phyloP scores from a whole-genome alignment of 805 yeast species.

The Helenozyma rhizophorensis region DNA sequence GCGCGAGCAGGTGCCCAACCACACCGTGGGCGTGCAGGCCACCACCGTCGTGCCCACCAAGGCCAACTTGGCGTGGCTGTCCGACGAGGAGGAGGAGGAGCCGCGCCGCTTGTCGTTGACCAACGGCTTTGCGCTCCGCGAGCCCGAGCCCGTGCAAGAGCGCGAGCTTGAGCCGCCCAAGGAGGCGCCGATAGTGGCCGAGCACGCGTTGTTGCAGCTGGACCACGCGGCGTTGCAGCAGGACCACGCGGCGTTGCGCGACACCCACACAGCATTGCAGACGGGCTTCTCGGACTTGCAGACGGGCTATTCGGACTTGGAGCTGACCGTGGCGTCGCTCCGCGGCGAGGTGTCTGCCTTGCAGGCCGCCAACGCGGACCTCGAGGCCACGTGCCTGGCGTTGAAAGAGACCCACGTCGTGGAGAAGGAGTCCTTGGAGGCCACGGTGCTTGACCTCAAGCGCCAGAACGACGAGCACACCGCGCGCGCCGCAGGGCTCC shows the following conservation, averaged over 20 bases:
- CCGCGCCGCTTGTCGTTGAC: conserved; percentile 8
- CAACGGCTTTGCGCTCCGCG: conserved; percentile 2
- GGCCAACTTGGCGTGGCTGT: conserved; percentile 83
- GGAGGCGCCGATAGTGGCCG: not conserved
- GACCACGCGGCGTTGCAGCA: conserved; percentile 19
- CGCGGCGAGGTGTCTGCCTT: too few relatives aligned
- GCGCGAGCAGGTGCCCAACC: conserved; percentile 10
- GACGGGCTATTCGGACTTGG: conserved; percentile 3
- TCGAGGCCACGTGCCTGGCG: not conserved
- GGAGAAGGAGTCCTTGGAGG: not conserved
- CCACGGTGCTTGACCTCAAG: conserved; percentile 1
- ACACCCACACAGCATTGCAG: too few relatives aligned
- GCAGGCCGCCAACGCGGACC: conserved; percentile 1
- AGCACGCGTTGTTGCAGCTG: conserved; percentile 9
- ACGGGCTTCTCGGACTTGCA: not conserved
- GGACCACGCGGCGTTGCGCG: conserved; percentile 16
- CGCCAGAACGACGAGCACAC: conserved; percentile 4
- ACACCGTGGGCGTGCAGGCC: conserved; percentile 47
- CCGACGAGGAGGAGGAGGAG: conserved; percentile 58
- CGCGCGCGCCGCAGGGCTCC: conserved; percentile 1
- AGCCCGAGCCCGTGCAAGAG: not conserved
- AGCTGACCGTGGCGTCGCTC: too few relatives aligned
- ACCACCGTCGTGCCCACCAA: conserved; percentile 79
- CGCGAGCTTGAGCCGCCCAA: not conserved
- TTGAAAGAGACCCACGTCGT: conserved; percentile 4